Conservation (phyloP, 2,329 filamentous ascomycete genomes). For the Rhinocladiella mackenziei region DNA sequence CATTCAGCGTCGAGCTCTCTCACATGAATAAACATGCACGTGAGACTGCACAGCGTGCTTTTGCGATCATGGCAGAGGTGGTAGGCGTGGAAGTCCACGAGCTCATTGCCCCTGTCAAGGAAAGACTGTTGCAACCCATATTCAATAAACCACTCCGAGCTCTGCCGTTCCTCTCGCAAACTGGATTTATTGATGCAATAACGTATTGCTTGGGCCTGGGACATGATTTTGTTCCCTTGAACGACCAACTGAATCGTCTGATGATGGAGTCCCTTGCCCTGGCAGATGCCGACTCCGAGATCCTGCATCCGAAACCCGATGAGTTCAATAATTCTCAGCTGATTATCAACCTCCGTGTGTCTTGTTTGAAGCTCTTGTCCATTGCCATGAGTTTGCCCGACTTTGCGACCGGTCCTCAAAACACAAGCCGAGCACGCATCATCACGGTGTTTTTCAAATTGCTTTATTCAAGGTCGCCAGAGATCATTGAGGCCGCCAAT, state of each 20-base stretch:
- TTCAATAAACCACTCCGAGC: conserved; percentile 93
- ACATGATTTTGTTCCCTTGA: conserved; percentile 83
- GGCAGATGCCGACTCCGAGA: conserved; percentile 91
- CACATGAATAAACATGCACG: conserved; percentile 97
- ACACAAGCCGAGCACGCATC: conserved; percentile 62
- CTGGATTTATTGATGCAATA: conserved; percentile 96
- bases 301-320: conserved; percentile 81
- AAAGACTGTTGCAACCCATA: conserved; percentile 82
- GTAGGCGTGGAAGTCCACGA: conserved; percentile 78
- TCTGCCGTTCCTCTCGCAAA: conserved; percentile 89
- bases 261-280: conserved; percentile 90
- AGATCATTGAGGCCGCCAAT: conserved; percentile 91
- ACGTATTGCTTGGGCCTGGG: conserved; percentile 91
- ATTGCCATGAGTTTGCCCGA: conserved; percentile 92
- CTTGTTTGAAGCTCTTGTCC: conserved; percentile 87
- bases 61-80: conserved; percentile 76
- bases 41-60: conserved; percentile 74
- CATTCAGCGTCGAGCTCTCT: conserved; percentile 81
- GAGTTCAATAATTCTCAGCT: conserved; percentile 95
- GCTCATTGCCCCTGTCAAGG: conserved; percentile 82
- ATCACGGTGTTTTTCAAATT: conserved; percentile 98
- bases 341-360: conserved; percentile 85
- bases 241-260: conserved; percentile 83
- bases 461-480: conserved; percentile 85
- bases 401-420: conserved; percentile 68